Conservation (phyloP, 495 filamentous ascomycete genomes). For the Delitschia confertaspora region DNA sequence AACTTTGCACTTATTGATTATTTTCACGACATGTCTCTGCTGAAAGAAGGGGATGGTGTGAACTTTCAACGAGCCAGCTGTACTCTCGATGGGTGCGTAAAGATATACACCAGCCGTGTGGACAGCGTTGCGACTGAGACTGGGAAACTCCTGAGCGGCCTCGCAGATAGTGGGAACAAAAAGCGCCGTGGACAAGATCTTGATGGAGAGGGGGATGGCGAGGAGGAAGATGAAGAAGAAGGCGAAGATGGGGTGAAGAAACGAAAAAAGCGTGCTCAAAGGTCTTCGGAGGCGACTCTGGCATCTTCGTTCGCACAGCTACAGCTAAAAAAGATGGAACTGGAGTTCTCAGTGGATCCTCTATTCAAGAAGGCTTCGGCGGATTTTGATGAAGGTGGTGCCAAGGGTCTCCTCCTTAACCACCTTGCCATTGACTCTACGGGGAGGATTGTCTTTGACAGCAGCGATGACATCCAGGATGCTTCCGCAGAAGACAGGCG, state of each 20-base stretch:
- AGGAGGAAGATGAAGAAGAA: conserved; percentile 66
- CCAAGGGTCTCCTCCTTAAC: conserved; percentile 90
- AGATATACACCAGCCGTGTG: conserved; percentile 97
- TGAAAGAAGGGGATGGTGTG: conserved; percentile 92
- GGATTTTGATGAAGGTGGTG: conserved; percentile 96
- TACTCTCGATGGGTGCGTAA: conserved; percentile 95
- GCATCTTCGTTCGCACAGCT: conserved; percentile 78
- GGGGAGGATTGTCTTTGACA: conserved; percentile 94
- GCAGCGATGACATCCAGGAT: conserved; percentile 82
- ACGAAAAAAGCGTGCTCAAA: conserved; percentile 63
- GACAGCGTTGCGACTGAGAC: conserved; percentile 98
- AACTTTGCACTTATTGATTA: conserved; percentile 99
- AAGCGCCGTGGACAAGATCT: conserved; percentile 53
- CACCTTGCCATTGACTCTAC: conserved; percentile 86
- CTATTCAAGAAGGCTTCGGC: conserved; percentile 97
- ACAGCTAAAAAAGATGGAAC: conserved; percentile 92
- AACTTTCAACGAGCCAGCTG: conserved; percentile 99
- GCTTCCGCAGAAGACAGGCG: conserved; percentile 35
- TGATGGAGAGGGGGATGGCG: conserved; percentile 53
- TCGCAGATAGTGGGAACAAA: conserved; percentile 82
- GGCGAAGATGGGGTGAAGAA: conserved; percentile 68
- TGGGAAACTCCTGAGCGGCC: conserved; percentile 84
- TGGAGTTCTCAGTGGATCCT: conserved; percentile 94
- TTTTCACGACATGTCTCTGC: conserved; percentile 96
- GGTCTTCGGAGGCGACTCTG: conserved; percentile 85